Percentiles rank a stretch among this genome's conserved stretches.
Conservation (phyloP, 2,329 filamentous ascomycete species). For the Rhynchosporium secalis region DNA sequence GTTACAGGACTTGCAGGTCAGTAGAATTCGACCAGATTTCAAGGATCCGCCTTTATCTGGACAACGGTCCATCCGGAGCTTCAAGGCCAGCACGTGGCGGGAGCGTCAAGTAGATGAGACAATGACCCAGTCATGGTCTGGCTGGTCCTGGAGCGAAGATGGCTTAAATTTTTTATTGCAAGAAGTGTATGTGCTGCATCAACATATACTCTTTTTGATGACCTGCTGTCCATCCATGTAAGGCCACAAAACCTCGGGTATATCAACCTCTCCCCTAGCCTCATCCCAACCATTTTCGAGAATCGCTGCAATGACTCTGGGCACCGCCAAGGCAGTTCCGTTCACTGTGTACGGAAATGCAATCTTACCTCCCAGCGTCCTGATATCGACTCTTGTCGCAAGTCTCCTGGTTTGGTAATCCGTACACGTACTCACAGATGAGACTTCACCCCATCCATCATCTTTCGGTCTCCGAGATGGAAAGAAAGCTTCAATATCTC, state of each 20-base stretch:
- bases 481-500: conserved; percentile 93
- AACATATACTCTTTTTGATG: conserved; percentile 45
- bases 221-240: conserved; percentile 79
- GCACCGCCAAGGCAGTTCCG: conserved; percentile 89
- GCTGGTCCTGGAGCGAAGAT: background rate
- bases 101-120: background rate
- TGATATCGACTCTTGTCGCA: conserved; percentile 67
- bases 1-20: too few relatives aligned
- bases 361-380: conserved; percentile 52
- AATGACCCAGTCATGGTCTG: background rate
- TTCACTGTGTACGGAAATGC: conserved; percentile 89
- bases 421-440: conserved; percentile 85
- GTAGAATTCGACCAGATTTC: too few relatives aligned
- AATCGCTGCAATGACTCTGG: conserved; percentile 83
- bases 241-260: conserved; percentile 76
- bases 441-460: conserved; percentile 89
- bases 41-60: background rate
- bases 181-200: background rate
- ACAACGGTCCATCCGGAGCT: background rate
- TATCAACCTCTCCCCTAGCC: conserved; percentile 60
- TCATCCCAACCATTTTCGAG: conserved; percentile 91
- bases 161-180: conserved; percentile 9
- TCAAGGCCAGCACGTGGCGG: background rate
- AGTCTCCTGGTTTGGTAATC: conserved; percentile 90
- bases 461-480: conserved; percentile 69